Evolutionary conservation across 2,329 filamentous ascomycete genomes (phyloP).

Genomic region (Lomentospora prolificans): DNA sequence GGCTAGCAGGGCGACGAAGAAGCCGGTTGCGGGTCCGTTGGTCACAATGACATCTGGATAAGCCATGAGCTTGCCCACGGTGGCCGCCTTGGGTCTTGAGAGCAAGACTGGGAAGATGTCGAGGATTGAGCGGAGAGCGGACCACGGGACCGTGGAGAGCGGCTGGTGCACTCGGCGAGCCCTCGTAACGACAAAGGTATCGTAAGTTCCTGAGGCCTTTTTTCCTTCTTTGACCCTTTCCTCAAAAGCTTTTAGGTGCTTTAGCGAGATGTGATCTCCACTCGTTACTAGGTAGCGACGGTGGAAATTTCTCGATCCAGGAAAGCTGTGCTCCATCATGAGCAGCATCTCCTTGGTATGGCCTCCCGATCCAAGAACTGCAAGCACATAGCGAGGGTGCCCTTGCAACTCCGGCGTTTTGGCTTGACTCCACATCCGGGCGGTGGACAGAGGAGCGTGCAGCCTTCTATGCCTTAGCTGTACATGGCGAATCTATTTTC

Average conservation of each 20-base stretch:
- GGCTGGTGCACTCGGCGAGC: conserved; percentile 77
- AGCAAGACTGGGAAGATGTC: conserved; percentile 49
- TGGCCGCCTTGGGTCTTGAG: conserved; percentile 17
- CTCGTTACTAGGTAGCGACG: conserved; percentile 75
- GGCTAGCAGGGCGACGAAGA: conserved; percentile 54
- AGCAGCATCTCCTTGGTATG: conserved; percentile 93
- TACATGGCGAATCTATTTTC: not conserved
- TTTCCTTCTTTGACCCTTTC: not conserved
- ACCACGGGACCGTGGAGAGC: conserved; percentile 61
- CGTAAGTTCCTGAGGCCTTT: conserved; percentile 39
- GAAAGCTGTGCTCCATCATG: conserved; percentile 57
- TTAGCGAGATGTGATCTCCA: conserved; percentile 59
- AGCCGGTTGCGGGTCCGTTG: conserved; percentile 82
- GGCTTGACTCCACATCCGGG: not conserved
- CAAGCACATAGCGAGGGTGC: conserved; percentile 8
- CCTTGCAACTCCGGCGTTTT: not conserved
- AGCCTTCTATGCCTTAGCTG: not conserved
- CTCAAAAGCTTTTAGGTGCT: conserved; percentile 49
- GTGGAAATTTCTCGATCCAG: conserved; percentile 42
- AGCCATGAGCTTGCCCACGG: conserved; percentile 25
- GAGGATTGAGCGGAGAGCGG: conserved; percentile 54
- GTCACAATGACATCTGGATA: conserved; percentile 66
- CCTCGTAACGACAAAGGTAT: conserved; percentile 60
- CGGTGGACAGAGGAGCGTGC: not conserved
- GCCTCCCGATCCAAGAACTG: conserved; percentile 79